Conservation (phyloP, 169 alveolate species). For the Nephromyces sp. region DNA sequence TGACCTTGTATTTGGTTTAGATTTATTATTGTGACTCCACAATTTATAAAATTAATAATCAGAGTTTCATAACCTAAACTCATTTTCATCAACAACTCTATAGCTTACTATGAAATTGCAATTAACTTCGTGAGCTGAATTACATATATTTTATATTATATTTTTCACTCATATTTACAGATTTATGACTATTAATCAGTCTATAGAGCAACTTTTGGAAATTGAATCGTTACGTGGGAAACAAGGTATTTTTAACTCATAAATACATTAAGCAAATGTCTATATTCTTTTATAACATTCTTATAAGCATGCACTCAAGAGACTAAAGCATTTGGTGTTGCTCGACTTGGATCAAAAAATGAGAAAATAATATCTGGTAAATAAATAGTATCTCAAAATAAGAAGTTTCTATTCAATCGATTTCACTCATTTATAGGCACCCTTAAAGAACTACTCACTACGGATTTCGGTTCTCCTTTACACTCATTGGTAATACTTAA, state of each 20-base stretch:
- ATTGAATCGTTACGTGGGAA: slow-evolving; percentile 4
- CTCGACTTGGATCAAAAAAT: slow-evolving; percentile 29
- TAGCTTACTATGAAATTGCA: neutral
- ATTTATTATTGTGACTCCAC: neutral
- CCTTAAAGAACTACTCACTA: slow-evolving; percentile 16
- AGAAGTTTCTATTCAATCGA: too few relatives aligned
- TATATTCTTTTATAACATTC: neutral
- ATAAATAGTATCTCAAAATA: too few relatives aligned
- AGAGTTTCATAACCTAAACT: neutral
- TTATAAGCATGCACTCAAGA: slow-evolving; percentile 1
- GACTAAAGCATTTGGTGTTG: slow-evolving; percentile 29
- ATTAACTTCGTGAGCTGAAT: neutral
- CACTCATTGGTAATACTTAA: slow-evolving; percentile 30
- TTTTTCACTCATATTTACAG: slow-evolving; percentile 1
- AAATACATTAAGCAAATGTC: neutral
- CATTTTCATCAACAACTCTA: neutral
- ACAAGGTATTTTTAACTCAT: neutral
- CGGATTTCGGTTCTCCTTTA: slow-evolving; percentile 31
- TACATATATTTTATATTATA: neutral
- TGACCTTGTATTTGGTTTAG: neutral
- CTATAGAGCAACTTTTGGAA: slow-evolving; percentile 32
- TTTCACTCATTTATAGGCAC: slow-evolving; percentile 13
- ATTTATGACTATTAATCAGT: slow-evolving; percentile 26
- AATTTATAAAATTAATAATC: neutral
- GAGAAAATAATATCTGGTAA: slow-evolving; percentile 28